phyloP scores from a whole-genome alignment of 1,284 basidiomycete species.

The Tilletia caries region DNA sequence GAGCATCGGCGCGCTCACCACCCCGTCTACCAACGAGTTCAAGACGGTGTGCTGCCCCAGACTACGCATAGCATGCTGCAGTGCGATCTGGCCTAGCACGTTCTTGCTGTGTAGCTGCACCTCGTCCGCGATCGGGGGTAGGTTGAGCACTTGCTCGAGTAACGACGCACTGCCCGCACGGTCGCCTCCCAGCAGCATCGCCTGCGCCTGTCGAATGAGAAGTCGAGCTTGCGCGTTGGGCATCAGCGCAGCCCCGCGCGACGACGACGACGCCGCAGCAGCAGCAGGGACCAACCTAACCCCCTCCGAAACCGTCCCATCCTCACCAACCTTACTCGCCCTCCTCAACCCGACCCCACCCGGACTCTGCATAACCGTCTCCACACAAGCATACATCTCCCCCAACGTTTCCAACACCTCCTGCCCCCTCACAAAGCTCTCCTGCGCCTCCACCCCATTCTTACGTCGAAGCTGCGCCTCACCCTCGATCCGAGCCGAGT shows the following conservation, averaged over 20 bases:
- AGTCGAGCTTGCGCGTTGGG: constrained; percentile 34
- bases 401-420: constrained; percentile 28
- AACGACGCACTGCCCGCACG: constrained; percentile 24
- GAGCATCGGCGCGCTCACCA: constrained; percentile 26
- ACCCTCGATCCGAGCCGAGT: constrained; percentile 34
- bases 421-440: constrained; percentile 28
- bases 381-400: constrained; percentile 24
- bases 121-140: constrained; percentile 20
- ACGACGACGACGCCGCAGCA: no score
- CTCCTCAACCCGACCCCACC: neutral
- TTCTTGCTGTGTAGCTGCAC: constrained; percentile 14
- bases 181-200: constrained; percentile 27
- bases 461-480: constrained; percentile 32
- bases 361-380: constrained; percentile 19
- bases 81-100: constrained; percentile 22
- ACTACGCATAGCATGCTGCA: constrained; percentile 26
- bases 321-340: constrained; percentile 18
- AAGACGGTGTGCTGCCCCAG: constrained; percentile 22
- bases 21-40: constrained; percentile 27
- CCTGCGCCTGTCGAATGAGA: constrained; percentile 38
- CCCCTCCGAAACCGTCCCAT: no score
- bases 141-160: constrained; percentile 26
- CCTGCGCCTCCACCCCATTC: constrained; percentile 29
- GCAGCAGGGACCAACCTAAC: no score
- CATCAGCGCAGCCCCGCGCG: no score